Conservation (phyloP, 2,329 filamentous ascomycete species). For the Talaromyces sp. region DNA sequence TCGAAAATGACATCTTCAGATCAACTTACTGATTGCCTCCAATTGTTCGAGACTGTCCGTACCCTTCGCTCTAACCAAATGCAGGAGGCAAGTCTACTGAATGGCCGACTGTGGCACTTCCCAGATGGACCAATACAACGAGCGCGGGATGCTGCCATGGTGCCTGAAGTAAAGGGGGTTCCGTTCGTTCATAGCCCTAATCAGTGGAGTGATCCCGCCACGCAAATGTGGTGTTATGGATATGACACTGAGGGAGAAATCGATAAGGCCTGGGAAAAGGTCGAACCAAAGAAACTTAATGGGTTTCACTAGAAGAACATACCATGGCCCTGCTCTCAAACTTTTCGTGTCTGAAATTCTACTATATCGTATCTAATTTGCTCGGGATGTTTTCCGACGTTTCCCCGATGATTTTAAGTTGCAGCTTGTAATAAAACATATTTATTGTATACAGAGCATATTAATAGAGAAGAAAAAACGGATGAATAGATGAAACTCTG, state of each 20-base stretch:
- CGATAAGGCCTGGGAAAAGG: slow-evolving; percentile 27
- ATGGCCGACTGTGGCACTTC: slow-evolving; percentile 50
- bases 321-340: not conserved
- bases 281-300: not conserved
- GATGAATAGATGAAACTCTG: no score
- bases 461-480: not conserved
- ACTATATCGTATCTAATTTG: not conserved
- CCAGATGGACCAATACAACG: slow-evolving; percentile 42
- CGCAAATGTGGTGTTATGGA: slow-evolving; percentile 48
- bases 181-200: slow-evolving; percentile 43
- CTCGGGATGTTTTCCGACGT: not conserved
- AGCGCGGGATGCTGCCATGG: slow-evolving; percentile 43
- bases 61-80: slow-evolving; percentile 36
- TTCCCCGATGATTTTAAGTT: not conserved
- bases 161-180: slow-evolving; percentile 38
- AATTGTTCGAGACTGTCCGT: slow-evolving; percentile 38
- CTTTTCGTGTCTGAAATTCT: not conserved
- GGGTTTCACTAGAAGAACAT: not conserved
- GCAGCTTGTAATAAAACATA: not conserved
- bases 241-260: slow-evolving; percentile 46
- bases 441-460: not conserved
- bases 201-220: slow-evolving; percentile 49
- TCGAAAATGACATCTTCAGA: slow-evolving; percentile 23
- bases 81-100: slow-evolving; percentile 47
- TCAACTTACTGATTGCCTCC: slow-evolving; percentile 25